Base-by-base conservation (phyloP, 2,329 filamentous ascomycete genomes). In the Magnaporthiopsis rhizophila region DNA sequence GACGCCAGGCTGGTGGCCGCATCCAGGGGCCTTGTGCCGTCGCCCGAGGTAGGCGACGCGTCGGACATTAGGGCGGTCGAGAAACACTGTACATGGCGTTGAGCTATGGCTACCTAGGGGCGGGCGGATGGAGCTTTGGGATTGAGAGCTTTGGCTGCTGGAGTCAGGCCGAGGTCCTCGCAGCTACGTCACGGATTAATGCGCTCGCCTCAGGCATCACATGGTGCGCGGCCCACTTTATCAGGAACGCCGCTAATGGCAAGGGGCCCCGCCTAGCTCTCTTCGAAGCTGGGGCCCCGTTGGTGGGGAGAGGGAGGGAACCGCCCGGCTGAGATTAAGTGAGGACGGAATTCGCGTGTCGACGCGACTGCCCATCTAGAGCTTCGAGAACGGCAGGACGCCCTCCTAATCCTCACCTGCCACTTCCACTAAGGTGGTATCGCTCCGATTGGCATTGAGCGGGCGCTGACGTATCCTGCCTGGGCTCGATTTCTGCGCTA, bases 11-110 rank as follows among this genome's bases (percentile, higher is more conserved):
- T 24, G 6, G 45, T 21, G 21, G 45, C 21, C 45, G 45, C 45
- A 24, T 53, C 45, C 21, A 53, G 45, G 45, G 45, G 45, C 45
- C 45, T 53, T 53, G 36, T 60, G 32, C 45, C 32, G 34, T 63
- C 61, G 59, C 62, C 65, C 26, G 26, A 26, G 26, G 26, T 64
- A 50, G 65, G 32, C 50, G 64, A 62, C 65, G 59, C 65, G 64
- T 66, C 62, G 28, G 64, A 59, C 66, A 67, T 69, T 58, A 62
- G 64, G 63, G 65, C 66, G 66, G 65, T 53, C 58, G 64, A 65
- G 59, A 60, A 59, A 12, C 26, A 61, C 62, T 65, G 59, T n/a
- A 53, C 67, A 65, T 66, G 59, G 61, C 62, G 66, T 56, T 38
- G 30, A 63, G 32, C 62, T 59, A 7, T 38, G 34, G 21, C 36